Conservation (phyloP, 108 stramenopile species). For the Nitzschia sp. region DNA sequence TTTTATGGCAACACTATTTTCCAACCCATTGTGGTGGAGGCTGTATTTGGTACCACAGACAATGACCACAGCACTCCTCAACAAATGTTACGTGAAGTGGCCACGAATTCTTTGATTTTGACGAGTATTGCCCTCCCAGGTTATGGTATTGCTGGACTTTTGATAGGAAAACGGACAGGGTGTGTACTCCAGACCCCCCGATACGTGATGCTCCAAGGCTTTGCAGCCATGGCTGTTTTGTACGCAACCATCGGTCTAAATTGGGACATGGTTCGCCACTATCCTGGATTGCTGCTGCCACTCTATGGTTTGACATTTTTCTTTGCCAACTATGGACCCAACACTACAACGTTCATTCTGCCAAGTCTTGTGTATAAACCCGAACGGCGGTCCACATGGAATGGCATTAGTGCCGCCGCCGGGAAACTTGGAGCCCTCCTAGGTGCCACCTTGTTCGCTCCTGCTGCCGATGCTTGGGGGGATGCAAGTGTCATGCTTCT, state of each 20-base stretch:
- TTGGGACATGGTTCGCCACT: slow-evolving; percentile 48
- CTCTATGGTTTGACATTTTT: slow-evolving; percentile 85
- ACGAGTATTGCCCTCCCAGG: slow-evolving; percentile 75
- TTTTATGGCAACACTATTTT: slow-evolving; percentile 90
- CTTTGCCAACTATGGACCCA: slow-evolving; percentile 88
- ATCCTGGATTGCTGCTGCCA: slow-evolving; percentile 46
- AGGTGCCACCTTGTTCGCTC: slow-evolving; percentile 74
- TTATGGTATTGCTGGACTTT: slow-evolving; percentile 61
- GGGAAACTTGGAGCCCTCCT: slow-evolving; percentile 81
- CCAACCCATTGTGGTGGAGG: slow-evolving; percentile 78
- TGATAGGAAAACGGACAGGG: slow-evolving; percentile 54
- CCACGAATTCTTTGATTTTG: slow-evolving; percentile 44
- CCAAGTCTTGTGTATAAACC: slow-evolving; percentile 70
- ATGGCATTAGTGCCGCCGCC: slow-evolving; percentile 79
- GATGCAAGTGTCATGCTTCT: slow-evolving; percentile 66
- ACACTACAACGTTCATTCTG: slow-evolving; percentile 74
- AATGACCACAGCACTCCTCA: background rate
- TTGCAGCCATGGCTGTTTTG: slow-evolving; percentile 68
- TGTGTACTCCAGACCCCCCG: slow-evolving; percentile 65
- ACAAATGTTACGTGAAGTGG: slow-evolving; percentile 25
- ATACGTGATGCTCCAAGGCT: slow-evolving; percentile 81
- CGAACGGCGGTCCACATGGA: slow-evolving; percentile 76
- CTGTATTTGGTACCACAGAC: slow-evolving; percentile 72
- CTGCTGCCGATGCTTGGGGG: slow-evolving; percentile 60
- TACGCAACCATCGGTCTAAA: slow-evolving; percentile 70